A percentile compares a stretch with the other conserved stretches of the same genome.
These are phyloP conservation scores for Thuja plicata DNA, from an alignment of 83 land plant species.

Conservation along the genomic window DNA sequence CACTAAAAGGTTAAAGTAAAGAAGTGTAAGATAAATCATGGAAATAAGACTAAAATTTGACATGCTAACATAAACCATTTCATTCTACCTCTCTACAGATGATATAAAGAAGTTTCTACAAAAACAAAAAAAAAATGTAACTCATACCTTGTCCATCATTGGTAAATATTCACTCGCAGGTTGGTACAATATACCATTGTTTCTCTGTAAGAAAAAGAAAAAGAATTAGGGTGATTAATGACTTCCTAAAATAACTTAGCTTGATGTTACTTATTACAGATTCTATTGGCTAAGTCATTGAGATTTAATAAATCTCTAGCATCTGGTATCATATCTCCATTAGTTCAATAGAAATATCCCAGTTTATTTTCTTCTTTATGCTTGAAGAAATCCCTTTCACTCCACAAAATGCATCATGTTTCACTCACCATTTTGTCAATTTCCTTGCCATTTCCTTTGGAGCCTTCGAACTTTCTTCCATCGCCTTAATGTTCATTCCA, in stretches of 20 bases:
- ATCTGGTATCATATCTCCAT: too few relatives aligned
- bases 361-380: too few relatives aligned
- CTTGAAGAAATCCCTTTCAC: too few relatives aligned
- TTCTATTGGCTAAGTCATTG: not conserved
- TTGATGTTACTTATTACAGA: too few relatives aligned
- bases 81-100: not conserved
- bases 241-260: too few relatives aligned
- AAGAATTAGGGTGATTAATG: too few relatives aligned
- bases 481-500: conserved; percentile 86
- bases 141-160: too few relatives aligned
- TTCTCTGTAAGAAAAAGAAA: too few relatives aligned
- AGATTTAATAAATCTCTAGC: not conserved
- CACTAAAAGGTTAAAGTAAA: too few relatives aligned
- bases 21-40: not conserved
- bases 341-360: not conserved
- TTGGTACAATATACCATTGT: too few relatives aligned
- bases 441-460: conserved; percentile 30
- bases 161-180: too few relatives aligned
- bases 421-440: conserved; percentile 52
- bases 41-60: not conserved
- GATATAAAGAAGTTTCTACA: not conserved
- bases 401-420: not conserved
- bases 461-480: conserved; percentile 25
- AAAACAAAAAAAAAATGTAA: not conserved
- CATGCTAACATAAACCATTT: not conserved